Evolutionary conservation across 2,329 filamentous ascomycete genomes (phyloP).

Genomic region (Sporothrix brasiliensis): DNA sequence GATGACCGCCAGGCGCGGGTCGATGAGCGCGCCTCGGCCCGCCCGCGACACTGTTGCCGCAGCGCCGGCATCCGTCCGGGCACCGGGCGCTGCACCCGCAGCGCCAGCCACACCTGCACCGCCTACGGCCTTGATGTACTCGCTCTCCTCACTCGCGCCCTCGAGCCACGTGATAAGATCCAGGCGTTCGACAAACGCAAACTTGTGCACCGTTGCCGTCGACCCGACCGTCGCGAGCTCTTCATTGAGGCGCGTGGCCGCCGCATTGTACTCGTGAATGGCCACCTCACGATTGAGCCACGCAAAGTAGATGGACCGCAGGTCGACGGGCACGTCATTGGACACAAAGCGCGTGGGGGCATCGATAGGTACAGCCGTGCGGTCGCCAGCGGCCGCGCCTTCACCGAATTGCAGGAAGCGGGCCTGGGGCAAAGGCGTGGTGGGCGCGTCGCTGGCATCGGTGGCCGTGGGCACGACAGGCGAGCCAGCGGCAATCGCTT

Average conservation of each 20-base stretch:
- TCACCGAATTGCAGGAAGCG: constrained; percentile 74
- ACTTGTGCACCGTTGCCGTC: constrained; percentile 74
- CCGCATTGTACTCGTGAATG: constrained; percentile 88
- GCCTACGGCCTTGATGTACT: constrained; percentile 85
- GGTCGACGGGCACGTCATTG: constrained; percentile 71
- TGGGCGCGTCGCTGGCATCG: constrained; percentile 62
- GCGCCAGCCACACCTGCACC: constrained; percentile 57
- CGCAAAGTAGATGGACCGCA: constrained; percentile 94
- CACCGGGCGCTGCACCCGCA: constrained; percentile 39
- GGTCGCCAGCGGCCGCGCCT: constrained; percentile 41
- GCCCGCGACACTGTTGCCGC: constrained; percentile 54
- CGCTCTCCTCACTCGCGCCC: constrained; percentile 84
- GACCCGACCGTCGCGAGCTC: constrained; percentile 62
- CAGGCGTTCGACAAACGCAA: constrained; percentile 87
- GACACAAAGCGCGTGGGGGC: constrained; percentile 84
- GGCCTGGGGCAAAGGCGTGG: constrained; percentile 72
- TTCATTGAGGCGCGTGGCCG: constrained; percentile 77
- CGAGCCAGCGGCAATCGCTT: constrained; percentile 72
- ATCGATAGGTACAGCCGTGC: constrained; percentile 67
- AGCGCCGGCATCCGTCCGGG: constrained; percentile 44
- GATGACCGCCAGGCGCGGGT: constrained; percentile 82
- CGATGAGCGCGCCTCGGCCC: constrained; percentile 65
- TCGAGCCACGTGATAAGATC: constrained; percentile 94
- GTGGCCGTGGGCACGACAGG: constrained; percentile 74
- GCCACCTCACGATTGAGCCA: constrained; percentile 91